Base-by-base conservation (phyloP, 2,329 filamentous ascomycete genomes). In the Pleoardoris graminearum region DNA sequence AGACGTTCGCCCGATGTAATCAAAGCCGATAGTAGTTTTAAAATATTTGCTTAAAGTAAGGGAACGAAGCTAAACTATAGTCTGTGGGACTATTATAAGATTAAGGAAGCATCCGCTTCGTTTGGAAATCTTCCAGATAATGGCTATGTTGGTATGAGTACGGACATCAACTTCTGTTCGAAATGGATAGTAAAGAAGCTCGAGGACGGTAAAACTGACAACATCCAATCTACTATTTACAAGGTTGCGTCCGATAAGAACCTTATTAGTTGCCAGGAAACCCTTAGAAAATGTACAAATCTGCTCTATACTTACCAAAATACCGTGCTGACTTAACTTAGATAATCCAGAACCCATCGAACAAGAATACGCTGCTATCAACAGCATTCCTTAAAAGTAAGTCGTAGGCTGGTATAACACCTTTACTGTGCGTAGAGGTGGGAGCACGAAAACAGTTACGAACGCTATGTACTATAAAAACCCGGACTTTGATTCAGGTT, bases 211-310 rank as follows among this genome's bases (percentile, higher is more conserved):
- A 41, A 41, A 7, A 14, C 25, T 32, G 25, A 32, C 3, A 36
- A 46, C 30, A 46, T 46, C 25, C n/a, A 43, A 43, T 46, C 43
- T 29, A 46, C 43, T 6, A 46, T 46, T 46, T 46, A 46, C 29
- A 46, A 37, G 43, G n/a, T 46, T 30, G 43, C 30, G 30, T 46
- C 43, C 43, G 43, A 46, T 14, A 12, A 14, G 12, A 46, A 46
- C 43, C 43, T 46, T n/a, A 46, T 46, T 36, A 21, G 43, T 37
- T 35, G 43, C 33, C 30, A 46, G 27, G 43, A 36, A 22, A 46
- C 43, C 2, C 43, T 46, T 19, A 11, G 17, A 46, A 23, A 19
- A 23, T 12, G 43, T 46, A 23, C 30, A 32, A 22, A 55, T 27
- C 21, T 41, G n/a, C 38, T 41, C 21, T 19, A 39, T 39, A 39